Conservation (phyloP, 1,139 yeast species). For the Kurtzmaniella quercitrusa region DNA sequence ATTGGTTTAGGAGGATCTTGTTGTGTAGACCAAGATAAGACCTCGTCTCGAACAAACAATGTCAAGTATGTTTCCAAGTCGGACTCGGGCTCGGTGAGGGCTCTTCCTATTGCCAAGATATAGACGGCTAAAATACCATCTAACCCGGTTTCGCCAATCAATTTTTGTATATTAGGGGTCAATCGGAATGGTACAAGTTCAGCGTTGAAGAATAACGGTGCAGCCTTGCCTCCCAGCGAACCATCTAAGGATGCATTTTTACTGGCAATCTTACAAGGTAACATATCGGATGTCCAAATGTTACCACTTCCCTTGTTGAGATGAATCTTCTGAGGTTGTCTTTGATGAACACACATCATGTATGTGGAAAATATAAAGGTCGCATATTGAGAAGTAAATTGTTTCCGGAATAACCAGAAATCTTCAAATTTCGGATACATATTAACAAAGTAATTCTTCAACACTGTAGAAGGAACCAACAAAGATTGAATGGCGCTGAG, state of each 20-base stretch:
- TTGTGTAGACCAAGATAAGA: slow-evolving; percentile 88
- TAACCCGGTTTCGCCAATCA: slow-evolving; percentile 88
- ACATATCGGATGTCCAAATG: slow-evolving; percentile 93
- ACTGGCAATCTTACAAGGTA: slow-evolving; percentile 77
- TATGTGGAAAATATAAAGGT: slow-evolving; percentile 89
- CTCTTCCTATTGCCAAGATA: slow-evolving; percentile 80
- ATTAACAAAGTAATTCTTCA: slow-evolving; percentile 62
- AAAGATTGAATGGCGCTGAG: slow-evolving; percentile 83
- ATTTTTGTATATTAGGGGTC: slow-evolving; percentile 90
- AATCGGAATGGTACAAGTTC: slow-evolving; percentile 95
- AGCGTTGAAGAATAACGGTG: slow-evolving; percentile 89
- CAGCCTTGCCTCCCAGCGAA: slow-evolving; percentile 53
- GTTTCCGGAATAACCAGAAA: slow-evolving; percentile 95
- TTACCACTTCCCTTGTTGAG: slow-evolving; percentile 79
- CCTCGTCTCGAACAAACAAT: slow-evolving; percentile 91
- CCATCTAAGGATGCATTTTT: slow-evolving; percentile 57
- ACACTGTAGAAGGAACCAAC: slow-evolving; percentile 79
- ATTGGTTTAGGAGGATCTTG: slow-evolving; percentile 63
- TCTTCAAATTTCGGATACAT: slow-evolving; percentile 81
- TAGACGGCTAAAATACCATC: slow-evolving; percentile 91
- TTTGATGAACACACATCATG: slow-evolving; percentile 88
- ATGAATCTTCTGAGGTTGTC: slow-evolving; percentile 92
- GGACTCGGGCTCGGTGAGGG: slow-evolving; percentile 85
- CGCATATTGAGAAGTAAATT: slow-evolving; percentile 94
- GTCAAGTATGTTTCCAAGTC: slow-evolving; percentile 86